phyloP scores from a whole-genome alignment of 768 basidiomycete genomes.

The Dioszegia aurantiaca region DNA sequence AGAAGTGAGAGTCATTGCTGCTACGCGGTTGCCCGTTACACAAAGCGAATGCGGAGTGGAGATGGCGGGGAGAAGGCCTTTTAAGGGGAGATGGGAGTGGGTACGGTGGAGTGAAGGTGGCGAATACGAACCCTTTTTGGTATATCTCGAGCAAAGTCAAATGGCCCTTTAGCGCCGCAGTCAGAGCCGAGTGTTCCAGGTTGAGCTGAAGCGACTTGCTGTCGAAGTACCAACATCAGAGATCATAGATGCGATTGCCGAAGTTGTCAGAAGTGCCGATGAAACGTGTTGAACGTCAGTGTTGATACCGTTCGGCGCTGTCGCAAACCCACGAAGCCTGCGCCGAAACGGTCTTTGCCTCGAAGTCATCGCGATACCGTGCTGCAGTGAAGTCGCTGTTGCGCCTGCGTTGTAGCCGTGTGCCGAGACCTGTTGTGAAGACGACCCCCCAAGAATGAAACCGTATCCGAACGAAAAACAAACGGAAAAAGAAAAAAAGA shows the following conservation, averaged over 20 bases:
- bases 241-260: no score
- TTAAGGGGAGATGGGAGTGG: neutral
- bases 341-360: neutral
- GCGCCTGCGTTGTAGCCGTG: neutral
- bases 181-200: neutral
- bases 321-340: neutral
- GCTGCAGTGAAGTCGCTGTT: neutral
- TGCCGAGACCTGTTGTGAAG: slow-evolving; percentile 1
- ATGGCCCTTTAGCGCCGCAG: neutral
- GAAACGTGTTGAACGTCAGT: slow-evolving; percentile 9
- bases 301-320: slow-evolving; percentile 3
- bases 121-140: slow-evolving; percentile 11
- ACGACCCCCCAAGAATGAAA: slow-evolving; percentile 4
- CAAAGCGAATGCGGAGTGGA: slow-evolving; percentile 16
- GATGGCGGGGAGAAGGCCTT: slow-evolving; percentile 7
- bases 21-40: slow-evolving; percentile 19
- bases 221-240: neutral
- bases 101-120: slow-evolving; percentile 5
- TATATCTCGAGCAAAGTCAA: neutral
- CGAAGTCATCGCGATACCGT: neutral
- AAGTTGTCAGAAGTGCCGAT: neutral
- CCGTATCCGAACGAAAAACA: neutral
- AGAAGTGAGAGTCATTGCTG: slow-evolving; percentile 15
- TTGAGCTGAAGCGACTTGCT: neutral
- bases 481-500: slow-evolving; percentile 1